Conservation (phyloP, 192 early-diverging fungal species). For the Gigaspora rosea region DNA sequence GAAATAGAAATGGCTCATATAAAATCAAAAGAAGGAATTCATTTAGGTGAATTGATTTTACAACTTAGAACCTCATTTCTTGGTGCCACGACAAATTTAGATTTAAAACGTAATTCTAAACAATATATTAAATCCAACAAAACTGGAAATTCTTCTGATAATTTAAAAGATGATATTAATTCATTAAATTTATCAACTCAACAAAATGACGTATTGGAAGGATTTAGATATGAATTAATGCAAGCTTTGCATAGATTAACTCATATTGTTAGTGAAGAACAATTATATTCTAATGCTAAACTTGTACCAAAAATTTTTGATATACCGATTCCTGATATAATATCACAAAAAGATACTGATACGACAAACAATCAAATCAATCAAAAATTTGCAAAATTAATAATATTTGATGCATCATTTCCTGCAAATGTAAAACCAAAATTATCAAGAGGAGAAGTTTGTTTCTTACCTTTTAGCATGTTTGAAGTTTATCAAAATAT, state of each 20-base stretch:
- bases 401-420: background rate
- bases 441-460: background rate
- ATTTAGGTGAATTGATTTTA: background rate
- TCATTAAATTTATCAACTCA: background rate
- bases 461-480: constrained; percentile 16
- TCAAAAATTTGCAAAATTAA: constrained; percentile 17
- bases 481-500: constrained; percentile 20
- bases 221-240: background rate
- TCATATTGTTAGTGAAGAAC: background rate
- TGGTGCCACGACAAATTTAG: background rate
- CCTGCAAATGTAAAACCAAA: background rate
- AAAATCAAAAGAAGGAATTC: background rate
- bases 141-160: background rate
- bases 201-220: background rate
- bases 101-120: background rate
- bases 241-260: constrained; percentile 18
- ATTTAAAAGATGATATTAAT: background rate
- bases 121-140: background rate
- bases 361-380: background rate
- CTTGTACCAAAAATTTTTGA: background rate
- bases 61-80: background rate
- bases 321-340: background rate
- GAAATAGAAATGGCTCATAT: background rate
- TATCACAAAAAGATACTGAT: background rate
- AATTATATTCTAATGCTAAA: background rate